Evolutionary conservation across 805 yeast species (phyloP).

Genomic region (Starmerella tilneyi): DNA sequence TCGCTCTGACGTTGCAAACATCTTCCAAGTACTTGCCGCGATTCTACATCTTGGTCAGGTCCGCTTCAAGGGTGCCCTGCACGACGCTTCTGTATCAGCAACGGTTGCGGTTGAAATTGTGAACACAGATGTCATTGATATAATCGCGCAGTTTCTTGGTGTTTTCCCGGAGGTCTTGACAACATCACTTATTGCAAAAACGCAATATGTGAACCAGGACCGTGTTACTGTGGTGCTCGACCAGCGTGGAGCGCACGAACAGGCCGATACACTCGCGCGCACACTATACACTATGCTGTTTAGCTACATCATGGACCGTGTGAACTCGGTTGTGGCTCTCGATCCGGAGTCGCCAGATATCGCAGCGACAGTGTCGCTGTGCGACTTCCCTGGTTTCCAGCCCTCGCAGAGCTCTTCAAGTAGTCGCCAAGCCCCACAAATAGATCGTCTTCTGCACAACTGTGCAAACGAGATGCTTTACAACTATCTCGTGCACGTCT

Average conservation of each 20-base stretch:
- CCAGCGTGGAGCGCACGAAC: slow-evolving; percentile 35
- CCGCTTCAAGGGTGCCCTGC: slow-evolving; percentile 29
- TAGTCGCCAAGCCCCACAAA: slow-evolving; percentile 25
- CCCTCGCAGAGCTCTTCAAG: slow-evolving; percentile 23
- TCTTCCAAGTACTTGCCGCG: slow-evolving; percentile 41
- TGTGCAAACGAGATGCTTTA: slow-evolving; percentile 36
- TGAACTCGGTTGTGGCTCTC: slow-evolving; percentile 31
- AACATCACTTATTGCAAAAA: slow-evolving; percentile 33
- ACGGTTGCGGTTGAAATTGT: slow-evolving; percentile 32
- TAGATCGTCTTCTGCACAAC: slow-evolving; percentile 35
- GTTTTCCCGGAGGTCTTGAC: slow-evolving; percentile 33
- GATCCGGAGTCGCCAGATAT: slow-evolving; percentile 24
- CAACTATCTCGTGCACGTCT: slow-evolving; percentile 32
- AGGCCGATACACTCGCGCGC: slow-evolving; percentile 36
- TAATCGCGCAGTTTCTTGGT: slow-evolving; percentile 34
- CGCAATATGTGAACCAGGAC: slow-evolving; percentile 32
- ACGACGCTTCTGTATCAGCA: slow-evolving; percentile 31
- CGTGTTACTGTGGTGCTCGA: slow-evolving; percentile 37
- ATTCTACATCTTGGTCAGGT: slow-evolving; percentile 38
- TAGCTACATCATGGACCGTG: slow-evolving; percentile 34
- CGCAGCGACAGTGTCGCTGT: slow-evolving; percentile 31
- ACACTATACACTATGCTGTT: slow-evolving; percentile 34
- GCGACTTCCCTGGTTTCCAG: slow-evolving; percentile 37
- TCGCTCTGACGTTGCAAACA: slow-evolving; percentile 38
- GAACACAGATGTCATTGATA: slow-evolving; percentile 30